Conservation (phyloP, 139 green algal genomes). For the Yamagishiella unicocca region DNA sequence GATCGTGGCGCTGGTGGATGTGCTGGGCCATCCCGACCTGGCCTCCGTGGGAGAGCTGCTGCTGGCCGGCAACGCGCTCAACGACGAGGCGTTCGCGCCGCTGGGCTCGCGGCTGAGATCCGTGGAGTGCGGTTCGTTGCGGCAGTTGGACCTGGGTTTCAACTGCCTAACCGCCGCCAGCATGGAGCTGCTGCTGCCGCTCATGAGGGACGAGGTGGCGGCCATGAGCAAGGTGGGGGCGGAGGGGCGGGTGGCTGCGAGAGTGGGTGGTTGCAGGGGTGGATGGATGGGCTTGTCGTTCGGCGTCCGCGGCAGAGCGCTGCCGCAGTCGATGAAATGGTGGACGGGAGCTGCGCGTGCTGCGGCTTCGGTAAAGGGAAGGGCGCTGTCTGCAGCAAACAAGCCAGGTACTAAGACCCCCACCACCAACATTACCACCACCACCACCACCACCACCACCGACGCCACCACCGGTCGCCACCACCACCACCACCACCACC, state of each 20-base stretch:
- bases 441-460: neutral
- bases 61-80: constrained; percentile 55
- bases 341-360: no score
- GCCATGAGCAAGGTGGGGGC: constrained; percentile 22
- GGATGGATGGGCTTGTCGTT: no score
- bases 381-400: no score
- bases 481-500: neutral
- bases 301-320: no score
- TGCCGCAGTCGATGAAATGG: no score
- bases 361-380: no score
- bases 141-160: constrained; percentile 44
- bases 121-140: constrained; percentile 5
- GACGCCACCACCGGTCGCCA: neutral
- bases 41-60: constrained; percentile 46
- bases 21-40: constrained; percentile 51
- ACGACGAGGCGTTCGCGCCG: constrained; percentile 44
- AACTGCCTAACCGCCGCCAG: constrained; percentile 39
- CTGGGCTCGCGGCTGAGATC: constrained; percentile 12
- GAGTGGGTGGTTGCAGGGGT: no score
- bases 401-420: no score
- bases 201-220: constrained; percentile 46
- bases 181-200: constrained; percentile 37
- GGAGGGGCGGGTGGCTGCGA: no score
- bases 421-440: neutral
- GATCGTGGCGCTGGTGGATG: constrained; percentile 56